These are phyloP conservation scores for Penicillium glabrum DNA, from an alignment of 2,329 filamentous ascomycete species.

Conservation along the genomic window DNA sequence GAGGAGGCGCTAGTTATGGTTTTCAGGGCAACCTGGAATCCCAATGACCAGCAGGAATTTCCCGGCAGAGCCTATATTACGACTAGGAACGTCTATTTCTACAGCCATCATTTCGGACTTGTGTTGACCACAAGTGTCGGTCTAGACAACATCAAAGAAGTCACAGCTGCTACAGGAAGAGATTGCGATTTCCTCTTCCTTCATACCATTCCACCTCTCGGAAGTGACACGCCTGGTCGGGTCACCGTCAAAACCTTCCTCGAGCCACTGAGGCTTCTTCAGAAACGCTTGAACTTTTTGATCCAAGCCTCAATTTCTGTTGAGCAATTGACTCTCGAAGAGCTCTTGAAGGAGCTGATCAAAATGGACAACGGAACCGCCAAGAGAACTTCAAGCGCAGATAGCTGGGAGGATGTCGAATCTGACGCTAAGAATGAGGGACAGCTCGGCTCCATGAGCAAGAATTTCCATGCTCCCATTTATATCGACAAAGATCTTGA, in stretches of 20 bases:
- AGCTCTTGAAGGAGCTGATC: conserved; percentile 69
- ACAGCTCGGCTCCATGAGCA: conserved; percentile 39
- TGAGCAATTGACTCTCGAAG: conserved; percentile 66
- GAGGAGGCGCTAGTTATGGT: conserved; percentile 86
- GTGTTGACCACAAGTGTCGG: conserved; percentile 78
- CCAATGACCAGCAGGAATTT: conserved; percentile 73
- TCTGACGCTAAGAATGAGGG: conserved; percentile 57
- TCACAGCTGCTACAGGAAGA: conserved; percentile 83
- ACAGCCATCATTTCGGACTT: conserved; percentile 89
- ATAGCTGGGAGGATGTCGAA: conserved; percentile 87
- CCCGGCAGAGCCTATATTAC: conserved; percentile 87
- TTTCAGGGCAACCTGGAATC: conserved; percentile 87
- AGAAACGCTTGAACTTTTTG: conserved; percentile 79
- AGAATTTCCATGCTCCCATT: conserved; percentile 58
- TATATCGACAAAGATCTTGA: conserved; percentile 64
- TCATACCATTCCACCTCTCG: conserved; percentile 67
- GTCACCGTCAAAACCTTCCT: conserved; percentile 92
- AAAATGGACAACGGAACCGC: conserved; percentile 66
- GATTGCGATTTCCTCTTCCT: conserved; percentile 93
- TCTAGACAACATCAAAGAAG: conserved; percentile 77
- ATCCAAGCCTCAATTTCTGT: conserved; percentile 76
- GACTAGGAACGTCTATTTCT: conserved; percentile 86
- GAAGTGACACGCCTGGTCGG: conserved; percentile 64
- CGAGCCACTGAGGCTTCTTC: conserved; percentile 78
- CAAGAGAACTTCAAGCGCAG: conserved; percentile 69